phyloP scores from a whole-genome alignment of 1,139 yeast genomes.

The Pichia sp. region DNA sequence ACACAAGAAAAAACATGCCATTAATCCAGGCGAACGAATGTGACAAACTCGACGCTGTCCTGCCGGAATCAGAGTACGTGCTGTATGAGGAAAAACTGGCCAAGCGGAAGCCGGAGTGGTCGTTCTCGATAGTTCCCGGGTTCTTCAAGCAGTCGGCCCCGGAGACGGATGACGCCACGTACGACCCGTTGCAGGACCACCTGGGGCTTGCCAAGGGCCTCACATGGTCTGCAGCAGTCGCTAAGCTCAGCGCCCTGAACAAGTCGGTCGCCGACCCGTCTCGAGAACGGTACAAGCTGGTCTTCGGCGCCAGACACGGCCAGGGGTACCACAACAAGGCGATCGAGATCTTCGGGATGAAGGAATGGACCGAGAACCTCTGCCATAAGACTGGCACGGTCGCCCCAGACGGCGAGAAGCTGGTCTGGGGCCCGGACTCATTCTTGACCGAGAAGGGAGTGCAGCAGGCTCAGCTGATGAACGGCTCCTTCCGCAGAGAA shows the following conservation, averaged over 20 bases:
- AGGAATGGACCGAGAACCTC: conserved; percentile 60
- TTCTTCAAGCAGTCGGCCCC: conserved; percentile 48
- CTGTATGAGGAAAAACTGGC: neutral
- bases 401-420: conserved; percentile 41
- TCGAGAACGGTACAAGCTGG: conserved; percentile 46
- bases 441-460: conserved; percentile 55
- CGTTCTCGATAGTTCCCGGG: conserved; percentile 43
- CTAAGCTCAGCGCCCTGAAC: conserved; percentile 38
- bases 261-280: conserved; percentile 26
- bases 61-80: conserved; percentile 10
- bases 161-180: conserved; percentile 43
- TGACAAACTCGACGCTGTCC: conserved; percentile 26
- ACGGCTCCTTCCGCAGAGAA: conserved; percentile 31
- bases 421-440: conserved; percentile 67
- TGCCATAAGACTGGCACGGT: conserved; percentile 42
- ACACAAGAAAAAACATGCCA: conserved; percentile 14
- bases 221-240: conserved; percentile 44
- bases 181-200: conserved; percentile 43
- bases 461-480: conserved; percentile 31
- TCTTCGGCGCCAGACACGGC: conserved; percentile 71
- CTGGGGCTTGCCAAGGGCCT: conserved; percentile 41
- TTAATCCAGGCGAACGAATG: conserved; percentile 22
- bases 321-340: conserved; percentile 73
- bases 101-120: conserved; percentile 33
- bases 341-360: conserved; percentile 50